These are phyloP conservation scores for Phlebopus sp. DNA, from an alignment of 1,284 basidiomycete species.

Conservation along the genomic window DNA sequence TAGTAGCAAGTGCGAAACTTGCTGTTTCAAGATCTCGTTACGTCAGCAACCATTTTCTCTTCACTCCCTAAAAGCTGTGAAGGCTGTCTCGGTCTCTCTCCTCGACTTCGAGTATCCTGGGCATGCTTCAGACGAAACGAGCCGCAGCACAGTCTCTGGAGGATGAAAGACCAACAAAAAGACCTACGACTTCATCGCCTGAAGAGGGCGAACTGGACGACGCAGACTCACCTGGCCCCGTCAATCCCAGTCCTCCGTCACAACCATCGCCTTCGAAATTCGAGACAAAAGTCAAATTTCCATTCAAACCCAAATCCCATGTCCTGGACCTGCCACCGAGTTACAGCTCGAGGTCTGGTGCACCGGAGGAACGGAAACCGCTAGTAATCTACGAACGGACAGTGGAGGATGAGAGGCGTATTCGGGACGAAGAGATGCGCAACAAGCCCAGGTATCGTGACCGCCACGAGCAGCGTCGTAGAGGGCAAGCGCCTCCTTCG, in stretches of 20 bases:
- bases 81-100: neutral
- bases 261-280: constrained; percentile 29
- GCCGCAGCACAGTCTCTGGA: constrained; percentile 50
- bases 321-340: neutral
- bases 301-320: constrained; percentile 61
- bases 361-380: constrained; percentile 22
- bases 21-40: too few relatives aligned
- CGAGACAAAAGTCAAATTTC: constrained; percentile 59
- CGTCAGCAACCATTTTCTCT: too few relatives aligned
- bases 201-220: constrained; percentile 78
- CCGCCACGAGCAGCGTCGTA: constrained; percentile 3
- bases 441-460: constrained; percentile 9
- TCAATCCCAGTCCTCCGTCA: constrained; percentile 11
- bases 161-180: constrained; percentile 50
- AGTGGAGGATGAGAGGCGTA: constrained; percentile 43
- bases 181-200: constrained; percentile 57
- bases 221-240: constrained; percentile 15
- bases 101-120: too few relatives aligned
- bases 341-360: constrained; percentile 9
- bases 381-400: constrained; percentile 41
- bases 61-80: too few relatives aligned
- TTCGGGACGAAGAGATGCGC: constrained; percentile 32
- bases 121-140: constrained; percentile 44
- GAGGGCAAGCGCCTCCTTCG: constrained; percentile 6
- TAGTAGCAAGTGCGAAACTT: too few relatives aligned